Conservation (phyloP, 2,329 filamentous ascomycete genomes). For the Paracorniculantispora psalliotae region DNA sequence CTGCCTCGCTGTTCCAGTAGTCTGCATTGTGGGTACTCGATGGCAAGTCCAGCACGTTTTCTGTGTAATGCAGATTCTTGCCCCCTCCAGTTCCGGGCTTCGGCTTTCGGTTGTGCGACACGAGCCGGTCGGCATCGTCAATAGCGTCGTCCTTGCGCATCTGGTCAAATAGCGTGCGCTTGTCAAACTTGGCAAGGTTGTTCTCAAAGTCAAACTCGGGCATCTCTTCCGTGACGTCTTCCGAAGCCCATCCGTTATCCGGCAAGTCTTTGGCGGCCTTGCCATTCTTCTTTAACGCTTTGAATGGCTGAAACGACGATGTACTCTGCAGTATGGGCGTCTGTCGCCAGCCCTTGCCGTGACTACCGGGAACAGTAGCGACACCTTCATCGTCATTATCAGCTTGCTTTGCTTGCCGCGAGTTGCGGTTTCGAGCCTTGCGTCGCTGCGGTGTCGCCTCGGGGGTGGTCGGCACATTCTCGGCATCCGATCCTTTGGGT, state of each 20-base stretch:
- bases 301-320: conserved; percentile 58
- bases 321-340: conserved; percentile 57
- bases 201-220: conserved; percentile 92
- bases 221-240: conserved; percentile 91
- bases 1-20: conserved; percentile 72
- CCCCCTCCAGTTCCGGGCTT: conserved; percentile 70
- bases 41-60: conserved; percentile 77
- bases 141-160: conserved; percentile 84
- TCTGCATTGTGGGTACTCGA: conserved; percentile 41
- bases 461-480: conserved; percentile 17
- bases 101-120: conserved; percentile 73
- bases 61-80: conserved; percentile 86
- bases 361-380: conserved; percentile 21
- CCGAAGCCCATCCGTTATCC: conserved; percentile 88
- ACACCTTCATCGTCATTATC: conserved; percentile 22
- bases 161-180: conserved; percentile 84
- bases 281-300: conserved; percentile 53
- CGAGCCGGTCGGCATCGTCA: conserved; percentile 85
- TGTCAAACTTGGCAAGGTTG: conserved; percentile 91
- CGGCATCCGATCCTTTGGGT: conserved; percentile 18
- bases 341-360: conserved; percentile 54
- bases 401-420: conserved; percentile 28
- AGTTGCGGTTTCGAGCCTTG: conserved; percentile 26
- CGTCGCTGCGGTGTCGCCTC: conserved; percentile 28
- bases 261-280: conserved; percentile 39